Conservation (phyloP, 2,329 filamentous ascomycete genomes). For the Microascus cirrosus region DNA sequence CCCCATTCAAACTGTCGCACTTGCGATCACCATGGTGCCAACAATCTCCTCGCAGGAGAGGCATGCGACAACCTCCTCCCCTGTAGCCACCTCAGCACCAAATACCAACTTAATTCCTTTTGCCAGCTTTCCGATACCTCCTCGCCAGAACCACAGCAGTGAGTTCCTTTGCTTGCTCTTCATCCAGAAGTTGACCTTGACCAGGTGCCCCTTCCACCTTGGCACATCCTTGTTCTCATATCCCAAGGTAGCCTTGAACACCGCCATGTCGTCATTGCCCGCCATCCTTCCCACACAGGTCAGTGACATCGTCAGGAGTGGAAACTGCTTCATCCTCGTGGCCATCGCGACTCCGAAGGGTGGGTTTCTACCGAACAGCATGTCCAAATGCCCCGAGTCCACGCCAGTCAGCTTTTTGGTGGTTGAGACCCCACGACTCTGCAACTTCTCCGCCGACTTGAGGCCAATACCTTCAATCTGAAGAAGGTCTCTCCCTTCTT, state of each 20-base stretch:
- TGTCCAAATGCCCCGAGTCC: conserved; percentile 65
- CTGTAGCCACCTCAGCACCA: not conserved
- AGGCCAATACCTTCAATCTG: conserved; percentile 73
- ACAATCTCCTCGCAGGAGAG: conserved; percentile 4
- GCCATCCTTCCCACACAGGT: conserved; percentile 11
- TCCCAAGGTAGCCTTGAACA: conserved; percentile 55
- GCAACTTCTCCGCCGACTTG: conserved; percentile 64
- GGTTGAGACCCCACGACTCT: conserved; percentile 56
- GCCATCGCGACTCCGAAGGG: conserved; percentile 68
- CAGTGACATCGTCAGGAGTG: conserved; percentile 34
- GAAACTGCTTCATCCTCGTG: conserved; percentile 57
- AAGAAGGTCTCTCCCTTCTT: conserved; percentile 66
- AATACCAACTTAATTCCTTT: not conserved
- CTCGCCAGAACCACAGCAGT: conserved; percentile 3
- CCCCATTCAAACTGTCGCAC: not conserved
- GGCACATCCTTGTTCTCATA: conserved; percentile 56
- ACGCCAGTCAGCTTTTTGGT: conserved; percentile 58
- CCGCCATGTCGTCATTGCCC: conserved; percentile 24
- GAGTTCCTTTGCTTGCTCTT: not conserved
- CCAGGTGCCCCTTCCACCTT: conserved; percentile 42
- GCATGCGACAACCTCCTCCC: not conserved
- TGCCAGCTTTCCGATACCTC: not conserved
- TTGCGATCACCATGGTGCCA: not conserved
- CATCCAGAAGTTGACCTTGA: conserved; percentile 2
- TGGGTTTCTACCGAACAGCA: conserved; percentile 65